Percentiles rank a stretch among this genome's conserved stretches.
Conservation (phyloP, 164 flowering plant genomes). For the Cinnamomum chago region DNA sequence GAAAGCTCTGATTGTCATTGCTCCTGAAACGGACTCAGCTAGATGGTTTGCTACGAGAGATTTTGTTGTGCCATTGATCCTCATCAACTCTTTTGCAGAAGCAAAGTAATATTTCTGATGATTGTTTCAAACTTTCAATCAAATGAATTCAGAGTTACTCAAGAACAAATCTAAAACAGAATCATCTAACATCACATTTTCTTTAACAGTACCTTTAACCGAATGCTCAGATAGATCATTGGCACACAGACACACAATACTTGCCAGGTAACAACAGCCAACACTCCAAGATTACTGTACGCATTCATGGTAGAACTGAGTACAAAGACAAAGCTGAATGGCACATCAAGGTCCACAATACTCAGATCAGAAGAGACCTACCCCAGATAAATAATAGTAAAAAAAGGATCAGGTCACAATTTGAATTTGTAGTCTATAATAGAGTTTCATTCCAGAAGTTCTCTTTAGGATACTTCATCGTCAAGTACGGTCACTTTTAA, state of each 20-base stretch:
- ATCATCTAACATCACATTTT: background rate
- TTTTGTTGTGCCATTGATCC: constrained; percentile 64
- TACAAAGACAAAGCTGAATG: constrained; percentile 34
- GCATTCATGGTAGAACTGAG: constrained; percentile 38
- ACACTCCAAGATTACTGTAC: constrained; percentile 39
- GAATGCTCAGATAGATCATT: constrained; percentile 42
- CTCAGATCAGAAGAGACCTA: constrained; percentile 75
- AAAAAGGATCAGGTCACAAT: background rate
- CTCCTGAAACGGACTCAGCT: constrained; percentile 67
- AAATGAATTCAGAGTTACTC: background rate
- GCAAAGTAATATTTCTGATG: constrained; percentile 61
- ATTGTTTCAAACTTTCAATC: background rate
- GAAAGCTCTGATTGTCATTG: constrained; percentile 66
- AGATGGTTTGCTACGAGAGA: constrained; percentile 55
- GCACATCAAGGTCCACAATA: constrained; percentile 56
- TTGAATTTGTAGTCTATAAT: background rate
- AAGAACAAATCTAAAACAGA: background rate
- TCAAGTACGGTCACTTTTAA: too few relatives aligned
- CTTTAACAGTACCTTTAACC: constrained; percentile 48
- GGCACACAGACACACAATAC: constrained; percentile 57
- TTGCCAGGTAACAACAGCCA: constrained; percentile 68
- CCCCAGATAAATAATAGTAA: too few relatives aligned
- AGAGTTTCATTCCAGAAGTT: background rate
- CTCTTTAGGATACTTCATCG: background rate
- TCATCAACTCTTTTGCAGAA: constrained; percentile 72